Percentiles rank a stretch among this genome's conserved stretches.
These are phyloP conservation scores for Eragrostis nindensis DNA, from an alignment of 176 grass and related monocot species.

Conservation along the genomic window DNA sequence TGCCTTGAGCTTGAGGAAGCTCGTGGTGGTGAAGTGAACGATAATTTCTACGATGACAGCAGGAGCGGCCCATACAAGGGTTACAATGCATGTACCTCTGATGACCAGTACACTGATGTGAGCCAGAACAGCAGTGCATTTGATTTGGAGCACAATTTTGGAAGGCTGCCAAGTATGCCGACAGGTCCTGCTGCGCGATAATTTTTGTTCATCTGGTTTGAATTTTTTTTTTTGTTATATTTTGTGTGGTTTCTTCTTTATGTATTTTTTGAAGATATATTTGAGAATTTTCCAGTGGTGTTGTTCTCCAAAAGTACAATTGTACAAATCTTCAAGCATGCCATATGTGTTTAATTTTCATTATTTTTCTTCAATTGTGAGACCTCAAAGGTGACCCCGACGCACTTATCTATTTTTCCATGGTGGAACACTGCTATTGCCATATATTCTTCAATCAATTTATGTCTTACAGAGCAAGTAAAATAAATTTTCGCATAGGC, in stretches of 20 bases:
- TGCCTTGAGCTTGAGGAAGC: not conserved
- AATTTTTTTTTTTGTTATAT: too few species aligned
- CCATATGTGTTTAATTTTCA: too few species aligned
- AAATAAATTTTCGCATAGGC: too few species aligned
- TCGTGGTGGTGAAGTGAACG: not conserved
- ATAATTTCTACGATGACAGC: not conserved
- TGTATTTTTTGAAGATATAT: not conserved
- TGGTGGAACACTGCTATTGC: too few species aligned
- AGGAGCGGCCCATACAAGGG: not conserved
- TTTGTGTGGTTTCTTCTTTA: too few species aligned
- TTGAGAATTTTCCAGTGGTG: not conserved
- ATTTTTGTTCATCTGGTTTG: not conserved
- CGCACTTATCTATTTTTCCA: too few species aligned
- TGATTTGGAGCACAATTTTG: conserved; percentile 46
- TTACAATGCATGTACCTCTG: not conserved
- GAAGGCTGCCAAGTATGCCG: conserved; percentile 36
- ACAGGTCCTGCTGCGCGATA: conserved; percentile 42
- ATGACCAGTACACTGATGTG: conserved; percentile 22
- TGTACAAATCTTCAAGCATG: not conserved
- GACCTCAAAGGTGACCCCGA: too few species aligned
- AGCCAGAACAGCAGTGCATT: conserved; percentile 27
- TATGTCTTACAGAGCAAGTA: too few species aligned
- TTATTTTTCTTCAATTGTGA: too few species aligned
- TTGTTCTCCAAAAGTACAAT: too few species aligned
- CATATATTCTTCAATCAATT: too few species aligned